phyloP scores from a whole-genome alignment of 257 asterid species.

The Plectranthus barbatus region DNA sequence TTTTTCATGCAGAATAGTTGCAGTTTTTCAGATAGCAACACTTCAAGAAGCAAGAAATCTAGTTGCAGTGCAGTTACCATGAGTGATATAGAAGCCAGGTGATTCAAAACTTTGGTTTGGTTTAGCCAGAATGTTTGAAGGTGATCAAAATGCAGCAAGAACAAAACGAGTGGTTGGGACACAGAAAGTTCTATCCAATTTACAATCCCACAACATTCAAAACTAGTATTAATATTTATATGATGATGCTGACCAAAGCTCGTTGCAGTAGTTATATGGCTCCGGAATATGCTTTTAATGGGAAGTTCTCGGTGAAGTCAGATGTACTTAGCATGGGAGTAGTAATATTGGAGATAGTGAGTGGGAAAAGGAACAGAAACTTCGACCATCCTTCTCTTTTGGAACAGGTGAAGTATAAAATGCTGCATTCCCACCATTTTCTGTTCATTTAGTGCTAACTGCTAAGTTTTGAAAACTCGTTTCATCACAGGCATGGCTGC shows the following conservation, averaged over 20 bases:
- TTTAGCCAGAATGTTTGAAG: constrained; percentile 16
- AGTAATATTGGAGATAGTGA: constrained; percentile 15
- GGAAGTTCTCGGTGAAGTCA: constrained; percentile 4
- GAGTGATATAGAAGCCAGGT: background rate
- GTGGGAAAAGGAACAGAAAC: constrained; percentile 9
- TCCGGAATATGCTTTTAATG: constrained; percentile 14
- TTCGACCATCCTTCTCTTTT: constrained; percentile 2
- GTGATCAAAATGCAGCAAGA: constrained; percentile 7
- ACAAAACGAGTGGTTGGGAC: constrained; percentile 18
- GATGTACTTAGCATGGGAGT: constrained; percentile 19
- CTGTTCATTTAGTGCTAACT: background rate
- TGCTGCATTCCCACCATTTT: background rate
- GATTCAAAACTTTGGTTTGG: constrained; percentile 15
- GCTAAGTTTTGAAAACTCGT: background rate
- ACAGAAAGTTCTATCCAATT: background rate
- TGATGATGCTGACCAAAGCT: background rate
- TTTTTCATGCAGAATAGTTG: background rate
- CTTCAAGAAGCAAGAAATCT: background rate
- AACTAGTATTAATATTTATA: too few species aligned
- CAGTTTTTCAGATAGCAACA: background rate
- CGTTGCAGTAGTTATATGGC: constrained; percentile 20
- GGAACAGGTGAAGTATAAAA: background rate
- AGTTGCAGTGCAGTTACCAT: background rate
- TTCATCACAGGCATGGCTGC: background rate
- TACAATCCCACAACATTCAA: too few species aligned